phyloP scores from a whole-genome alignment of 257 asterid genomes.

The Misopates orontium region DNA sequence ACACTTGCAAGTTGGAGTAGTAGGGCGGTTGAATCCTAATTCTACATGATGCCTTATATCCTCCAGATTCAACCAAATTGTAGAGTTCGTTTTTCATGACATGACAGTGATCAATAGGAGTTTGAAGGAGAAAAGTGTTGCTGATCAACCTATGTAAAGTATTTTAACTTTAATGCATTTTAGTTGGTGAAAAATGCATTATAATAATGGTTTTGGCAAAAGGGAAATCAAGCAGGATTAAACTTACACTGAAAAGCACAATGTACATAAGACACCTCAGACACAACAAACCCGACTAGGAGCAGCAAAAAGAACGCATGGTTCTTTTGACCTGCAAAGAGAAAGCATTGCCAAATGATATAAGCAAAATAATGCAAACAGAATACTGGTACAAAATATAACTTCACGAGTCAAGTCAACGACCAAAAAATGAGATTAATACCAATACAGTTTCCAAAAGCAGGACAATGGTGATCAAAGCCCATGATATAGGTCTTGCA shows the following conservation, averaged over 20 bases:
- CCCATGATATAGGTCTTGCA: slow-evolving; percentile 48
- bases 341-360: neutral
- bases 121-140: too few relatives aligned
- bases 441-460: slow-evolving; percentile 68
- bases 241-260: slow-evolving; percentile 51
- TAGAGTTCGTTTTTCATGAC: too few relatives aligned
- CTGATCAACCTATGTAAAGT: too few relatives aligned
- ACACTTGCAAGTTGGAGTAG: too few relatives aligned
- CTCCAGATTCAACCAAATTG: too few relatives aligned
- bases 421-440: slow-evolving; percentile 5
- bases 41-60: too few relatives aligned
- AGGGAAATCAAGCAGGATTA: slow-evolving; percentile 15
- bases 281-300: slow-evolving; percentile 41
- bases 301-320: slow-evolving; percentile 45
- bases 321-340: slow-evolving; percentile 50
- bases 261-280: slow-evolving; percentile 44
- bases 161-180: too few relatives aligned
- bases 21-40: too few relatives aligned
- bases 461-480: slow-evolving; percentile 70
- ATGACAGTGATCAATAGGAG: too few relatives aligned
- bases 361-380: neutral
- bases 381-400: slow-evolving; percentile 9
- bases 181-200: too few relatives aligned
- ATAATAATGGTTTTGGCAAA: slow-evolving; percentile 4
- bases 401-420: slow-evolving; percentile 3